A percentile compares a stretch with the other conserved stretches of the same genome.
These are phyloP conservation scores for Cystofilobasidium capitatum DNA, from an alignment of 768 basidiomycete species.

Conservation along the genomic window DNA sequence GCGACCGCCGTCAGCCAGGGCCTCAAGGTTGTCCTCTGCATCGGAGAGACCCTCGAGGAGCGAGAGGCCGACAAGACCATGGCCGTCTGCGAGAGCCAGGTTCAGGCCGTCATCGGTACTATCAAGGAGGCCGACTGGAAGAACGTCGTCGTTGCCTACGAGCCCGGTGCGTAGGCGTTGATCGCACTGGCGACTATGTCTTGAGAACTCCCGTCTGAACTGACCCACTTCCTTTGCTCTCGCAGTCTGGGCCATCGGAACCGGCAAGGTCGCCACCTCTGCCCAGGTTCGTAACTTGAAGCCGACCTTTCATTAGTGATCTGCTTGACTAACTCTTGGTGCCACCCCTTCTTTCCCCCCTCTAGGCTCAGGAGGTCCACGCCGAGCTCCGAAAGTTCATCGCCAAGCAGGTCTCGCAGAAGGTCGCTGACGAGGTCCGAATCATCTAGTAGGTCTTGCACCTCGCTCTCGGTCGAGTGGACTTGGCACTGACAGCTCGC, in stretches of 20 bases:
- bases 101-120: constrained; percentile 60
- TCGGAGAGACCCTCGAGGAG: constrained; percentile 85
- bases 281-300: constrained; percentile 36
- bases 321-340: neutral
- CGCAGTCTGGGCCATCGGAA: constrained; percentile 87
- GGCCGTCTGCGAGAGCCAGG: constrained; percentile 69
- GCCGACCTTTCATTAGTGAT: neutral
- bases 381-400: constrained; percentile 70
- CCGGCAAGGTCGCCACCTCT: constrained; percentile 86
- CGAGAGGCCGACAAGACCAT: constrained; percentile 70
- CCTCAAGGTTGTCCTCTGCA: constrained; percentile 84
- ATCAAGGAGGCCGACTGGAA: constrained; percentile 61
- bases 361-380: constrained; percentile 86
- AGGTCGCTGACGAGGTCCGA: constrained; percentile 62
- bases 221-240: no score
- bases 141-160: constrained; percentile 92
- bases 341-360: neutral
- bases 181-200: neutral
- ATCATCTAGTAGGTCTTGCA: constrained; percentile 65
- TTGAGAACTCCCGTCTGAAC: neutral
- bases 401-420: constrained; percentile 51
- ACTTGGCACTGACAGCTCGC: neutral
- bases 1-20: constrained; percentile 64
- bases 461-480: neutral
- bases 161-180: constrained; percentile 48